Evolutionary conservation across 352 stramenopile genomes (phyloP).

Genomic region (Pythium phragmitis): DNA sequence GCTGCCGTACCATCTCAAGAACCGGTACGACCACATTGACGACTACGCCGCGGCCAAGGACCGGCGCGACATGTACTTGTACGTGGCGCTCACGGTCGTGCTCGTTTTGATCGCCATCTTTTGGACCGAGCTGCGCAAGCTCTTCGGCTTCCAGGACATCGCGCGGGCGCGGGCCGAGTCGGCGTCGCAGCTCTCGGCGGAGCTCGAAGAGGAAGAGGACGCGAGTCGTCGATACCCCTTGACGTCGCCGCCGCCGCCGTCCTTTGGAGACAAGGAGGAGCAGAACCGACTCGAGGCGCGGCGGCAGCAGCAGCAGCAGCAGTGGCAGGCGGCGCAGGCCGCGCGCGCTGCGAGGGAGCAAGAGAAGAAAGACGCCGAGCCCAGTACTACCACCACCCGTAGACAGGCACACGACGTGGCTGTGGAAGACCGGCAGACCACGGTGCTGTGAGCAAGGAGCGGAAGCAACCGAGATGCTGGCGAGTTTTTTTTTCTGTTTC

Average conservation of each 20-base stretch:
- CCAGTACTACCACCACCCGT: background rate
- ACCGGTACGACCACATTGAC: conserved; percentile 84
- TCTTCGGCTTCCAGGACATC: conserved; percentile 76
- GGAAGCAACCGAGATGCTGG: background rate
- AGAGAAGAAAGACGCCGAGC: background rate
- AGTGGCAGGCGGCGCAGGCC: background rate
- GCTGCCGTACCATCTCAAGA: conserved; percentile 84
- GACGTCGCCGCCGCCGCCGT: too few species aligned
- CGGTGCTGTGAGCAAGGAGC: conserved; percentile 7
- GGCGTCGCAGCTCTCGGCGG: conserved; percentile 54
- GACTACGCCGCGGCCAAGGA: conserved; percentile 58
- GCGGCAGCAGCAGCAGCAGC: conserved; percentile 4
- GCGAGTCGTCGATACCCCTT: background rate
- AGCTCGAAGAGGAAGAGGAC: conserved; percentile 35
- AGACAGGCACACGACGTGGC: background rate
- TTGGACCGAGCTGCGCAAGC: conserved; percentile 41
- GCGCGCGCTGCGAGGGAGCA: conserved; percentile 4
- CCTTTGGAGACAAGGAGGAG: background rate
- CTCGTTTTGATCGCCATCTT: conserved; percentile 56
- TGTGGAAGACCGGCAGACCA: conserved; percentile 8
- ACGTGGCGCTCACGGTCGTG: conserved; percentile 31
- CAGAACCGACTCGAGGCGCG: background rate
- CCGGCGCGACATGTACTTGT: conserved; percentile 42
- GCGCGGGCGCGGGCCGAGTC: conserved; percentile 59
- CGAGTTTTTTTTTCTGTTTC: background rate